Conservation (phyloP, 805 yeast species). For the Saturnispora serradocipensis region DNA sequence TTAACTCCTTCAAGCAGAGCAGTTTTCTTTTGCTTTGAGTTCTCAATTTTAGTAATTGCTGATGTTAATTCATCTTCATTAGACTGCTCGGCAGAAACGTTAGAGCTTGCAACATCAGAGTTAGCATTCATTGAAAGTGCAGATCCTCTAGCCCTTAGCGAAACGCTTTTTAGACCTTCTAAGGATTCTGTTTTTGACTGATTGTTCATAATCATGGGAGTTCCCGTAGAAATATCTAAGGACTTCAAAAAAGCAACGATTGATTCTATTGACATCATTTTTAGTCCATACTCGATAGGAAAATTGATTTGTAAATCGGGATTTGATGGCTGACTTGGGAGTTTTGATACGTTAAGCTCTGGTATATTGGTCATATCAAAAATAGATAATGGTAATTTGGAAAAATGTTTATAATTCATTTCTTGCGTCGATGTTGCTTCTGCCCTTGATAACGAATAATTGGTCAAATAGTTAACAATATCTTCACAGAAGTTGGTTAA, state of each 20-base stretch:
- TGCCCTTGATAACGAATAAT: slow-evolving; percentile 57
- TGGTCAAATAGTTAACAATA: slow-evolving; percentile 69
- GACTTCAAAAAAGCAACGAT: slow-evolving; percentile 78
- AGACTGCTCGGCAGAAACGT: slow-evolving; percentile 15
- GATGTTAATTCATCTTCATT: slow-evolving; percentile 36
- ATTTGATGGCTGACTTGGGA: slow-evolving; percentile 45
- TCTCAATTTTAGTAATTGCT: slow-evolving; percentile 79
- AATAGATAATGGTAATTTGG: slow-evolving; percentile 27
- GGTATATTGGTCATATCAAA: slow-evolving; percentile 71
- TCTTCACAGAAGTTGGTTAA: slow-evolving; percentile 82
- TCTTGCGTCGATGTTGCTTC: slow-evolving; percentile 65
- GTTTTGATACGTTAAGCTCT: slow-evolving; percentile 58
- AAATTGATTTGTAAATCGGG: slow-evolving; percentile 44
- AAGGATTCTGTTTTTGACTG: background rate
- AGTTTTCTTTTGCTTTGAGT: slow-evolving; percentile 72
- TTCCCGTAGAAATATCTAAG: slow-evolving; percentile 78
- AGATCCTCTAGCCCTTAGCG: background rate
- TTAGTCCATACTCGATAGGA: slow-evolving; percentile 78
- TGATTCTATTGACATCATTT: slow-evolving; percentile 70
- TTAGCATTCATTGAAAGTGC: slow-evolving; percentile 2
- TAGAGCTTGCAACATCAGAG: slow-evolving; percentile 23
- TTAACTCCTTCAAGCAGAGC: slow-evolving; percentile 68
- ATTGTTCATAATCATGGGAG: slow-evolving; percentile 21
- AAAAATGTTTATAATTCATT: slow-evolving; percentile 39
- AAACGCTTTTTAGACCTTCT: slow-evolving; percentile 8